These are phyloP conservation scores for Plasmodium gaboni DNA, from an alignment of 169 alveolate genomes.

Conservation along the genomic window DNA sequence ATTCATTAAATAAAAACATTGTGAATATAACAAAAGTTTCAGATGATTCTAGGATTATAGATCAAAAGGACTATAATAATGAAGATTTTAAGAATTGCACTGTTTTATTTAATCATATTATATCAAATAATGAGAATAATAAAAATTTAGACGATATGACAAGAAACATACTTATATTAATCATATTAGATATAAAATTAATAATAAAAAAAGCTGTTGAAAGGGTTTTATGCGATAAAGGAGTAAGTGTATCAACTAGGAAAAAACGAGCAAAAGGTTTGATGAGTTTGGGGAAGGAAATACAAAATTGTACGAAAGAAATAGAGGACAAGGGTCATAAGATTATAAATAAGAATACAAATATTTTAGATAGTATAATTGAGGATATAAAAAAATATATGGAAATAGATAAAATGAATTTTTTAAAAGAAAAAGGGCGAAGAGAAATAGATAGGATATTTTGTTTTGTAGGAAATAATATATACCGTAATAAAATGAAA, in stretches of 20 bases:
- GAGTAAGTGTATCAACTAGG: conserved; percentile 67
- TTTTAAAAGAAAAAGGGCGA: not conserved
- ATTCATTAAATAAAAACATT: too few relatives aligned
- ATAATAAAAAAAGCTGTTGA: conserved; percentile 81
- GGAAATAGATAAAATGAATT: conserved; percentile 14
- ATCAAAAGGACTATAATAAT: too few relatives aligned
- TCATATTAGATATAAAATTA: conserved; percentile 83
- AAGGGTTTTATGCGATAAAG: conserved; percentile 81
- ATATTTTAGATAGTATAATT: conserved; percentile 71
- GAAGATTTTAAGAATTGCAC: too few relatives aligned
- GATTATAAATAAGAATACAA: conserved; percentile 42
- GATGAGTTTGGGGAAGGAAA: conserved; percentile 75
- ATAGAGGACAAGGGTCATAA: conserved; percentile 36
- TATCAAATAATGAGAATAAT: not conserved
- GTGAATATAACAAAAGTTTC: too few relatives aligned
- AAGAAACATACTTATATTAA: conserved; percentile 75
- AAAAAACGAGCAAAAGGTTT: conserved; percentile 79
- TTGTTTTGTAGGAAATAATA: too few relatives aligned
- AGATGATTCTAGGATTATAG: too few relatives aligned
- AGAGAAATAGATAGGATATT: not conserved
- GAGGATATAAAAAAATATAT: conserved; percentile 47
- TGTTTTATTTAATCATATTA: too few relatives aligned
- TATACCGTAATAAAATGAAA: too few relatives aligned
- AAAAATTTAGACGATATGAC: conserved; percentile 40
- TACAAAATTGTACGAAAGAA: conserved; percentile 77